Evolutionary conservation across 306 rosid species (phyloP).

Genomic region (Acacia crassicarpa): DNA sequence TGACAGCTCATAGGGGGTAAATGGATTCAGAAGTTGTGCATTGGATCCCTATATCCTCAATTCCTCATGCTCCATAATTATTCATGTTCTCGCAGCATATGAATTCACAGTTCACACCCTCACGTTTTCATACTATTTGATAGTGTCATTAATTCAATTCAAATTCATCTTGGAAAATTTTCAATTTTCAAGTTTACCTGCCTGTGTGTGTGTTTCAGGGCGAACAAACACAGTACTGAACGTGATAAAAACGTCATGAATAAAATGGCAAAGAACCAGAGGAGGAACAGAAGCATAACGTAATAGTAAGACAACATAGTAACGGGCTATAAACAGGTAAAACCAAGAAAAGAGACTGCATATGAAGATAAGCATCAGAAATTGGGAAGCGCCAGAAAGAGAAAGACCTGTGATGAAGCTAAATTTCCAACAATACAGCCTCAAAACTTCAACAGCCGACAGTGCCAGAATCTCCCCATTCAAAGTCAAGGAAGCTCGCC

Average conservation of each 20-base stretch:
- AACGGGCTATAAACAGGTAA: not conserved
- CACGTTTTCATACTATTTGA: not conserved
- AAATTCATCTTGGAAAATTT: not conserved
- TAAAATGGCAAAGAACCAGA: not conserved
- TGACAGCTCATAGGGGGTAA: not conserved
- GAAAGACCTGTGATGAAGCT: slow-evolving; percentile 22
- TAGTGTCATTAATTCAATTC: not conserved
- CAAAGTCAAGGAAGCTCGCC: not conserved
- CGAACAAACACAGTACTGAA: not conserved
- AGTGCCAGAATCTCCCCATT: not conserved
- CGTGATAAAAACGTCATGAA: slow-evolving; percentile 15
- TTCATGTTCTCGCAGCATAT: not conserved
- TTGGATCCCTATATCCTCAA: not conserved
- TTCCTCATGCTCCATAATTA: not conserved
- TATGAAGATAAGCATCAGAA: not conserved
- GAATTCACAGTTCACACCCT: not conserved
- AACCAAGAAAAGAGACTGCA: not conserved
- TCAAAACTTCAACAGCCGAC: not conserved
- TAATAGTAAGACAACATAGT: not conserved
- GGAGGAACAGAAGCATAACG: not conserved
- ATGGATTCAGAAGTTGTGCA: not conserved
- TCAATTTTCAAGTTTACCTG: not conserved
- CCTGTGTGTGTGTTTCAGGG: not conserved
- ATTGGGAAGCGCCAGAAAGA: not conserved
- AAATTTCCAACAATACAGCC: not conserved